Evolutionary conservation across 2,329 filamentous ascomycete genomes (phyloP).

Genomic region (Venturia asperata): DNA sequence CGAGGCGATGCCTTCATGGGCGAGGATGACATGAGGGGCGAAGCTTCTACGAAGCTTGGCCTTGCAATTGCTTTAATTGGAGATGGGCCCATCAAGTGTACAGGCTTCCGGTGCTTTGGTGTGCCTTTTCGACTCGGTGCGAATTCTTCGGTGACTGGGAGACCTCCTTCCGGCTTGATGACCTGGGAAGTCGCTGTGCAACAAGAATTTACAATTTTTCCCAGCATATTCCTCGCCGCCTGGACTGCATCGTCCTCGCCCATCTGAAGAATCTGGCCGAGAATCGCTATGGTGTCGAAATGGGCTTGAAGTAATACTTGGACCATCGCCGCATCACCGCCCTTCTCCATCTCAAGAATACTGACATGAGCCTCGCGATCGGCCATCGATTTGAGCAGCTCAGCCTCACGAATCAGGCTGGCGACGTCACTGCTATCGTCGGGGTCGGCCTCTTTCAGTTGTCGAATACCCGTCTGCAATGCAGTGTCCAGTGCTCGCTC

Average conservation of each 20-base stretch:
- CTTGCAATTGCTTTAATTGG: slow-evolving; percentile 37
- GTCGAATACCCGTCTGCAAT: slow-evolving; percentile 73
- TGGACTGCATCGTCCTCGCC: slow-evolving; percentile 74
- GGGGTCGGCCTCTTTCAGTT: slow-evolving; percentile 64
- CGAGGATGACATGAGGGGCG: slow-evolving; percentile 44
- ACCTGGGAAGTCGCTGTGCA: slow-evolving; percentile 70
- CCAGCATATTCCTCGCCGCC: slow-evolving; percentile 69
- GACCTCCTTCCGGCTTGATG: slow-evolving; percentile 77
- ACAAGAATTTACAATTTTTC: slow-evolving; percentile 69
- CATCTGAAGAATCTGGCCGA: slow-evolving; percentile 76
- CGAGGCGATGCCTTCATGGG: slow-evolving; percentile 75
- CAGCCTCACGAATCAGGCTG: slow-evolving; percentile 70
- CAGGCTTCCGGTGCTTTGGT: slow-evolving; percentile 60
- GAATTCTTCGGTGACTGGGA: slow-evolving; percentile 56
- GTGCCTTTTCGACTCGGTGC: slow-evolving; percentile 67
- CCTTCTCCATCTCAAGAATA: slow-evolving; percentile 76
- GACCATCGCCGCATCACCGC: slow-evolving; percentile 67
- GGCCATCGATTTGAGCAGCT: slow-evolving; percentile 75
- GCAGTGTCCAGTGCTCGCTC: slow-evolving; percentile 81
- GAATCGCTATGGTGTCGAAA: slow-evolving; percentile 80
- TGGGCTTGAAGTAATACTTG: slow-evolving; percentile 83
- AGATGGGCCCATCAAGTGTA: slow-evolving; percentile 41
- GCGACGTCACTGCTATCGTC: slow-evolving; percentile 61
- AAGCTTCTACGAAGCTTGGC: slow-evolving; percentile 25
- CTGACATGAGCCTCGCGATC: slow-evolving; percentile 71